Evolutionary conservation across 1,139 yeast species (phyloP).

Genomic region (Diutina pseudorugosa): DNA sequence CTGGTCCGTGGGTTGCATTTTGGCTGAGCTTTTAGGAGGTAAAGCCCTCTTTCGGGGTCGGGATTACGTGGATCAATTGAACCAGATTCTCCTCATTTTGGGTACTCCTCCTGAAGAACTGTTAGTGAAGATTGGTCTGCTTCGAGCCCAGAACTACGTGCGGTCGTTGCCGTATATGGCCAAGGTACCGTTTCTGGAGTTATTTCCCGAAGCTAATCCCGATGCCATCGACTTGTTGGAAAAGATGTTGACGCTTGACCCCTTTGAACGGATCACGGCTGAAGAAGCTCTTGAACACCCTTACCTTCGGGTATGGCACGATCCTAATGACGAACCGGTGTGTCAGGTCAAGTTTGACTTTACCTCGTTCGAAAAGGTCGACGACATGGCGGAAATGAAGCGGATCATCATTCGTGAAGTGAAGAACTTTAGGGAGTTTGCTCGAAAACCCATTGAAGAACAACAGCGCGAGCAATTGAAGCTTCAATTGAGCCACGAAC

Average conservation of each 20-base stretch:
- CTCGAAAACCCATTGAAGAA: constrained; percentile 62
- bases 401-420: constrained; percentile 78
- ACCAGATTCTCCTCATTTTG: constrained; percentile 70
- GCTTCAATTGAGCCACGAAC: constrained; percentile 22
- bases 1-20: constrained; percentile 95
- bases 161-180: constrained; percentile 77
- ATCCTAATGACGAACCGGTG: constrained; percentile 86
- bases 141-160: constrained; percentile 86
- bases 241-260: constrained; percentile 55
- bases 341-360: constrained; percentile 81
- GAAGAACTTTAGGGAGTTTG: constrained; percentile 64
- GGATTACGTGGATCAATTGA: constrained; percentile 91
- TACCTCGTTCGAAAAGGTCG: constrained; percentile 70
- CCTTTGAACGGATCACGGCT: constrained; percentile 51
- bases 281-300: constrained; percentile 47
- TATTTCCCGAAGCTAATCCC: constrained; percentile 81
- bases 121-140: constrained; percentile 71
- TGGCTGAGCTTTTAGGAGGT: constrained; percentile 88
- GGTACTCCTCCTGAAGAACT: constrained; percentile 91
- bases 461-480: constrained; percentile 40
- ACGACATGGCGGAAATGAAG: constrained; percentile 68
- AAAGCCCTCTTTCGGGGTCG: constrained; percentile 88
- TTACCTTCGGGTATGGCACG: constrained; percentile 88
- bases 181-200: constrained; percentile 56
- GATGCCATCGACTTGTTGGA: constrained; percentile 76